phyloP scores from a whole-genome alignment of 1,284 basidiomycete species.

The Trametes pubescens region DNA sequence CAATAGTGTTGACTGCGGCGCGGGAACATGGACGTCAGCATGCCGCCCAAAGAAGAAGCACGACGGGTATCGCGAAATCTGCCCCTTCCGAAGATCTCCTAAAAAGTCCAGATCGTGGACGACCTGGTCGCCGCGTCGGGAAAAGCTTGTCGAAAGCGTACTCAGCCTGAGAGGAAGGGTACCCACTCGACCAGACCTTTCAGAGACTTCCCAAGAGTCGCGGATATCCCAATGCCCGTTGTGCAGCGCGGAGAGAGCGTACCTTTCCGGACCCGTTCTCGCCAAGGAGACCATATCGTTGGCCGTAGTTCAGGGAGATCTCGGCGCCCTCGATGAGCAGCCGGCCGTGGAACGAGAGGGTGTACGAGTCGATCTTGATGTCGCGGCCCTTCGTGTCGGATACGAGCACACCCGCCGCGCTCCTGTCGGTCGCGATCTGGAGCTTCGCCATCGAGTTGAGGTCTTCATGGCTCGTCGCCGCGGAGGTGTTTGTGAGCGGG shows the following conservation, averaged over 20 bases:
- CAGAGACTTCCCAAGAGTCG: too few relatives aligned
- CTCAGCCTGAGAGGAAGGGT: too few relatives aligned
- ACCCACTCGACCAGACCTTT: too few relatives aligned
- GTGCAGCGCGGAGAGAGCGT: constrained; percentile 36
- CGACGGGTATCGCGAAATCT: too few relatives aligned
- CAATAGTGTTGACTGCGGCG: constrained; percentile 50
- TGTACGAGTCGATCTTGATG: constrained; percentile 97
- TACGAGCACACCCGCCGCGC: constrained; percentile 89
- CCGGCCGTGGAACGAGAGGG: constrained; percentile 97
- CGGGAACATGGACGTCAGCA: neutral
- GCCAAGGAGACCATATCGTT: constrained; percentile 94
- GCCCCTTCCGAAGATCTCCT: too few relatives aligned
- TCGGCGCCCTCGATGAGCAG: constrained; percentile 91
- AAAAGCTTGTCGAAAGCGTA: too few relatives aligned
- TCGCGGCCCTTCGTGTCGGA: constrained; percentile 94
- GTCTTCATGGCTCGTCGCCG: constrained; percentile 80
- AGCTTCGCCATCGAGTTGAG: constrained; percentile 87
- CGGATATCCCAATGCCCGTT: too few relatives aligned
- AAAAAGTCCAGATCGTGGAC: too few relatives aligned
- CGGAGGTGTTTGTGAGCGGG: constrained; percentile 80
- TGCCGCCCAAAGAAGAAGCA: too few relatives aligned
- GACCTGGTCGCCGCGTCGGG: too few relatives aligned
- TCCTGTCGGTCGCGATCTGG: constrained; percentile 88
- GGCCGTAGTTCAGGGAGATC: constrained; percentile 94
- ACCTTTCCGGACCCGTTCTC: constrained; percentile 99